Percentiles rank a stretch among this genome's conserved stretches.
These are phyloP conservation scores for Parsonsia alboflavescens DNA, from an alignment of 257 asterid genomes.

Conservation along the genomic window DNA sequence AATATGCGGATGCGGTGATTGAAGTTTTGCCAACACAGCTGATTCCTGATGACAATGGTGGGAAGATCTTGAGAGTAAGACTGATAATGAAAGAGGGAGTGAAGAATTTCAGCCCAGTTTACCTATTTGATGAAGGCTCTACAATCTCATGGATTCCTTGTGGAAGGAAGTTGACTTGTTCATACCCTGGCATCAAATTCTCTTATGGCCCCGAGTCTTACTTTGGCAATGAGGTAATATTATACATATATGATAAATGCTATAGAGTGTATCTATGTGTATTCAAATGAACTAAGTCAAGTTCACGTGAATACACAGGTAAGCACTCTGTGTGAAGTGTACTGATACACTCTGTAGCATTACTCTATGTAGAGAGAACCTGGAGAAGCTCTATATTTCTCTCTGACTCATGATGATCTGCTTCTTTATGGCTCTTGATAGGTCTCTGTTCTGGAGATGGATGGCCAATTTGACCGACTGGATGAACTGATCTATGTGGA, in stretches of 20 bases:
- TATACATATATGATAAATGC: no score
- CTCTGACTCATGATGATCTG: not conserved
- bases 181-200: slow-evolving; percentile 97
- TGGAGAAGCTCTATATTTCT: no score
- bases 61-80: slow-evolving; percentile 85
- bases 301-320: no score
- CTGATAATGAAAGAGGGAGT: slow-evolving; percentile 92
- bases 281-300: no score
- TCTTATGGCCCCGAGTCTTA: slow-evolving; percentile 80
- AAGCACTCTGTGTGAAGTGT: no score
- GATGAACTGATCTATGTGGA: slow-evolving; percentile 91
- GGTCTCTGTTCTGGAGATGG: slow-evolving; percentile 98
- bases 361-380: no score
- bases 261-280: no score
- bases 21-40: slow-evolving; percentile 91
- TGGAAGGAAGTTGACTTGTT: slow-evolving; percentile 93
- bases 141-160: slow-evolving; percentile 96
- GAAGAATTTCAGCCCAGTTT: slow-evolving; percentile 69
- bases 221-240: slow-evolving; percentile 74
- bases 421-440: slow-evolving; percentile 12
- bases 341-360: no score
- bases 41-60: slow-evolving; percentile 90
- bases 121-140: slow-evolving; percentile 96
- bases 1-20: slow-evolving; percentile 82
- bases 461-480: slow-evolving; percentile 92